A percentile compares a stretch with the other conserved stretches of the same genome.
phyloP scores from a whole-genome alignment of 2,329 filamentous ascomycete species.

The Ophiocordyceps camponoti-floridani region DNA sequence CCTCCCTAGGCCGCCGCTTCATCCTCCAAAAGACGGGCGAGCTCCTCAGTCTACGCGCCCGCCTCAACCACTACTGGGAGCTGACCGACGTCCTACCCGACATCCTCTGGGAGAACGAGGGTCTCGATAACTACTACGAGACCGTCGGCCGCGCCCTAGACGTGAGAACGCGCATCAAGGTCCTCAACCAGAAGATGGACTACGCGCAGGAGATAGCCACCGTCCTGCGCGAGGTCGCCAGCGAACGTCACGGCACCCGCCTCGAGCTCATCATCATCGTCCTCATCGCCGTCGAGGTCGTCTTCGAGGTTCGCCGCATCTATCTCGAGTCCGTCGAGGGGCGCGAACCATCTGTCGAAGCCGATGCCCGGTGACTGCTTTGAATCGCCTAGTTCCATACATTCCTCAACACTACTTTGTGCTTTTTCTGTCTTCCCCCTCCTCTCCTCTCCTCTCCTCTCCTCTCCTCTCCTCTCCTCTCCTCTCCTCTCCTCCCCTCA shows the following conservation, averaged over 20 bases:
- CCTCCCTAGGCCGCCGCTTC: constrained; percentile 42
- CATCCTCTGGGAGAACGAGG: constrained; percentile 86
- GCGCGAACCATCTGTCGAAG: background rate
- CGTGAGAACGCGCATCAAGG: constrained; percentile 77
- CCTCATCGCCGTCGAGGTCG: constrained; percentile 81
- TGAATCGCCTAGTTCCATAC: no score
- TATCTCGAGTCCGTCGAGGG: background rate
- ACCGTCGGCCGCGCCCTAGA: constrained; percentile 81
- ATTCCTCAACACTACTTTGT: no score
- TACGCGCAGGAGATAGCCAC: constrained; percentile 91
- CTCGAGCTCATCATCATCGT: constrained; percentile 94
- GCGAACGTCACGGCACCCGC: constrained; percentile 73
- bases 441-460: background rate
- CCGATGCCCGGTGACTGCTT: no score
- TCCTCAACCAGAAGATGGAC: constrained; percentile 92
- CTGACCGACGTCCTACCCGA: constrained; percentile 89
- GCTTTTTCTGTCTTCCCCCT: background rate
- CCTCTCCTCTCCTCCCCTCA: background rate
- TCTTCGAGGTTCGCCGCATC: constrained; percentile 64
- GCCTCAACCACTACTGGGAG: constrained; percentile 92
- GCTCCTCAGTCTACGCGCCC: constrained; percentile 71
- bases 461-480: background rate
- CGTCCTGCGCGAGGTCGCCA: constrained; percentile 72
- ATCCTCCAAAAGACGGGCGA: constrained; percentile 90
- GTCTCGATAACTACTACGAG: constrained; percentile 87